Evolutionary conservation across 805 yeast genomes (phyloP), one percentile per base, ranked within the genome.

Genomic region (Ogataea kodamae): DNA sequence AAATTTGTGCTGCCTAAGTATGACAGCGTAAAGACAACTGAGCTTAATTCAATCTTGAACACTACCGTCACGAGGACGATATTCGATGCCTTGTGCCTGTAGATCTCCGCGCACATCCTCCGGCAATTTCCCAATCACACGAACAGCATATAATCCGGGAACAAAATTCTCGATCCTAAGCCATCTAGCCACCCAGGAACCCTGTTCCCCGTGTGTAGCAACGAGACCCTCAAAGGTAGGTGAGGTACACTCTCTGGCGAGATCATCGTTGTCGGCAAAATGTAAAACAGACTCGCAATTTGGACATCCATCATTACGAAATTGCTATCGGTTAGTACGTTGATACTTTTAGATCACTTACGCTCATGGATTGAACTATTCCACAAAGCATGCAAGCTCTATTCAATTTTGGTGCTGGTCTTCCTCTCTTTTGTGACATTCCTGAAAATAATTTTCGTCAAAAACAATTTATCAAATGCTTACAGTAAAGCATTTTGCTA

Each of bases 321-420:
- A 92, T 51, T 71, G 72, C 72, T 64, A 23, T 12, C 9, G 6
- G 4, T n/a, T 20, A 26, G 26, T 28, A n/a, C n/a, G n/a, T n/a
- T n/a, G n/a, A n/a, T n/a, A n/a, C n/a, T n/a, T n/a, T n/a, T n/a
- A n/a, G n/a, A n/a, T n/a, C 18, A 61, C 77, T 28, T 49, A 77
- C 83, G 37, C 68, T 73, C 48, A 82, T 74, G 5, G 95, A 77
- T 53, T 86, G 95, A 35, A 90, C 85, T 35, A 90, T 72, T 4
- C 97, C 97, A 62, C 98, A 90, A 39, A 92, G 74, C 96, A 90
- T 85, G 54, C 98, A 90, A 6, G 97, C 97, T 68, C 98, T 77
- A 44, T 88, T 95, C 7, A 81, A 70, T 63, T 79, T 74, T 21
- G 74, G 64, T 9, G 81, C 39, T 11, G 55, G 46, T 50, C 62